Evolutionary conservation across 108 stramenopile species (phyloP).

Genomic region (Pseudonitzschia multiseries): DNA sequence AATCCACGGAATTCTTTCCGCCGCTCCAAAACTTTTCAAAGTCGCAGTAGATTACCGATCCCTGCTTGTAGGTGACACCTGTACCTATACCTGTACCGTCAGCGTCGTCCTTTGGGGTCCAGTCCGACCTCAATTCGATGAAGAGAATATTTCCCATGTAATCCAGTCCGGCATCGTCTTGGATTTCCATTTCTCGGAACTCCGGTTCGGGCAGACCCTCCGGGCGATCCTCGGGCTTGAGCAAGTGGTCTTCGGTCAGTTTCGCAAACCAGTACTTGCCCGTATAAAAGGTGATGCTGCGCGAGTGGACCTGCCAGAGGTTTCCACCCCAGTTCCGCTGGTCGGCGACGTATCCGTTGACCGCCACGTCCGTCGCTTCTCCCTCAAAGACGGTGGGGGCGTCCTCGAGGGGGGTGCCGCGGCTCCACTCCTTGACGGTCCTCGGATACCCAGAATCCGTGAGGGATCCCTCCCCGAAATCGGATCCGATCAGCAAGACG

Average conservation of each 20-base stretch:
- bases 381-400: conserved; percentile 88
- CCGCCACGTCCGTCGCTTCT: conserved; percentile 81
- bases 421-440: conserved; percentile 83
- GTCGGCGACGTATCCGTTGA: conserved; percentile 63
- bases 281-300: conserved; percentile 87
- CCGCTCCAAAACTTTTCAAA: conserved; percentile 56
- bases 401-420: conserved; percentile 84
- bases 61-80: conserved; percentile 59
- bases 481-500: conserved; percentile 54
- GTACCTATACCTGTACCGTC: no score
- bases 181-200: conserved; percentile 73
- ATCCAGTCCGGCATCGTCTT: conserved; percentile 60
- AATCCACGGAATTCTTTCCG: conserved; percentile 61
- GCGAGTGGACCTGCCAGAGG: conserved; percentile 66
- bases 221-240: conserved; percentile 49
- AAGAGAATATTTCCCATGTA: conserved; percentile 66
- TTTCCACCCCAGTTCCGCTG: conserved; percentile 71
- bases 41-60: conserved; percentile 66
- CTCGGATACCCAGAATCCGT: conserved; percentile 92
- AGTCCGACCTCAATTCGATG: conserved; percentile 76
- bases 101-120: conserved; percentile 67
- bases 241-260: conserved; percentile 46
- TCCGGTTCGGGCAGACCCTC: conserved; percentile 29
- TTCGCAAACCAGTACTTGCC: conserved; percentile 57
- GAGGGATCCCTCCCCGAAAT: conserved; percentile 50